phyloP scores from a whole-genome alignment of 805 yeast species.

The Scheffersomyces coipomensis region DNA sequence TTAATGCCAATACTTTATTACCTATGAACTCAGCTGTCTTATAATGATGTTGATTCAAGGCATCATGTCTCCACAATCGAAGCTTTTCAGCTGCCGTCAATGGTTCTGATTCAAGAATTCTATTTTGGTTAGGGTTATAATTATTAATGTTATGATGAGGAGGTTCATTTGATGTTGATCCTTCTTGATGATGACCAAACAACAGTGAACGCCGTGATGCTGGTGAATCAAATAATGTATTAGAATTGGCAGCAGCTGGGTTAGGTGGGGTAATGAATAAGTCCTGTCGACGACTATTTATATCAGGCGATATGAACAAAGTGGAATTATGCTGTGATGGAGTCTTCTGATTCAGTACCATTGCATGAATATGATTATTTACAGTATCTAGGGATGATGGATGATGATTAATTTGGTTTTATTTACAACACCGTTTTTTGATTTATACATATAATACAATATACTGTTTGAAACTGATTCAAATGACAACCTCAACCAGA shows the following conservation, averaged over 20 bases:
- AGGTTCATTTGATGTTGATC: constrained; percentile 3
- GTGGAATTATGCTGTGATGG: constrained; percentile 70
- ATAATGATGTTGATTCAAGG: constrained; percentile 88
- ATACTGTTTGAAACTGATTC: too few species aligned
- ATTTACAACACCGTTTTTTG: too few species aligned
- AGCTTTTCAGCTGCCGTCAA: constrained; percentile 80
- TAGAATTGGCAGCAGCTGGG: constrained; percentile 21
- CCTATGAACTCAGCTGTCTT: constrained; percentile 88
- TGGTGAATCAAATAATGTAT: constrained; percentile 42
- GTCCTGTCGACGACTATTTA: constrained; percentile 42
- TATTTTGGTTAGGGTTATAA: constrained; percentile 3
- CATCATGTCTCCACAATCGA: constrained; percentile 91
- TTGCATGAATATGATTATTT: too few species aligned
- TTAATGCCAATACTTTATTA: constrained; percentile 81
- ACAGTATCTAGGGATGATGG: too few species aligned
- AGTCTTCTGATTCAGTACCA: constrained; percentile 25
- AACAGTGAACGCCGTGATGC: constrained; percentile 39
- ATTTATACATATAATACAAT: too few species aligned
- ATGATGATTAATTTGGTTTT: too few species aligned
- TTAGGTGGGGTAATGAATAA: constrained; percentile 49
- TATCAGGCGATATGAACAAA: constrained; percentile 67
- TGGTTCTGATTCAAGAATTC: constrained; percentile 30
- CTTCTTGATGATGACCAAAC: constrained; percentile 25
- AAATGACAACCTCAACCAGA: too few species aligned
- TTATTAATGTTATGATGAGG: constrained; percentile 6